Conservation (phyloP, 169 alveolate genomes). For the Eimeria maxima region DNA sequence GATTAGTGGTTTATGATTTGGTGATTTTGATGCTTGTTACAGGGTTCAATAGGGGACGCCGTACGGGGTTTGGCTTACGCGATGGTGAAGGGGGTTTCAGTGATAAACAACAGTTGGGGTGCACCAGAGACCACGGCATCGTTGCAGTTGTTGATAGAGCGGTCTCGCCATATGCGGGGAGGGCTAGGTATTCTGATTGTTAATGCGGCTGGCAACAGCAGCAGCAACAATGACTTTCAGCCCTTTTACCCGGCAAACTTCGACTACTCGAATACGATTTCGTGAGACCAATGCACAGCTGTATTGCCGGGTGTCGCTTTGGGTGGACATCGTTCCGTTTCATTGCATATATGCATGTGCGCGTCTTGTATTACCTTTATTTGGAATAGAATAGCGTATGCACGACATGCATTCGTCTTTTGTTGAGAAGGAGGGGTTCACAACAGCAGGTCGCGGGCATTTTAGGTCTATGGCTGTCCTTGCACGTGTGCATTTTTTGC, state of each 20-base stretch:
- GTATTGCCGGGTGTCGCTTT: neutral
- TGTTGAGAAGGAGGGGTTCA: neutral
- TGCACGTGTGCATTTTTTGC: neutral
- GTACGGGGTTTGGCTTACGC: constrained; percentile 86
- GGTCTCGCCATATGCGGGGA: constrained; percentile 78
- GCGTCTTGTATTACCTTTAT: too few relatives aligned
- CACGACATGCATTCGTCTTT: neutral
- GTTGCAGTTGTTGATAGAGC: constrained; percentile 80
- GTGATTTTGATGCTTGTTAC: neutral
- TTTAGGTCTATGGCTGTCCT: neutral
- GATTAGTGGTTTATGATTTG: neutral
- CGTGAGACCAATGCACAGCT: constrained; percentile 15
- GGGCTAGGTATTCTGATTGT: constrained; percentile 86
- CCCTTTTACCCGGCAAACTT: constrained; percentile 85
- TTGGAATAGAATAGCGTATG: neutral
- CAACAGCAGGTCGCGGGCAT: neutral
- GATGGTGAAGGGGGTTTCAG: constrained; percentile 78
- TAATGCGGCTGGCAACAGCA: constrained; percentile 88
- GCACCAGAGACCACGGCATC: constrained; percentile 75
- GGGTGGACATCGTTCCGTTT: neutral
- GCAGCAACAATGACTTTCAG: constrained; percentile 84
- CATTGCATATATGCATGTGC: neutral
- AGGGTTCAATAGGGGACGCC: constrained; percentile 84
- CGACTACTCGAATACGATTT: constrained; percentile 74
- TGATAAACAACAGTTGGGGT: constrained; percentile 88